Evolutionary conservation across 1,284 basidiomycete genomes (phyloP), one percentile per base, ranked within the genome.

Genomic region (Ceratobasidium sp.): DNA sequence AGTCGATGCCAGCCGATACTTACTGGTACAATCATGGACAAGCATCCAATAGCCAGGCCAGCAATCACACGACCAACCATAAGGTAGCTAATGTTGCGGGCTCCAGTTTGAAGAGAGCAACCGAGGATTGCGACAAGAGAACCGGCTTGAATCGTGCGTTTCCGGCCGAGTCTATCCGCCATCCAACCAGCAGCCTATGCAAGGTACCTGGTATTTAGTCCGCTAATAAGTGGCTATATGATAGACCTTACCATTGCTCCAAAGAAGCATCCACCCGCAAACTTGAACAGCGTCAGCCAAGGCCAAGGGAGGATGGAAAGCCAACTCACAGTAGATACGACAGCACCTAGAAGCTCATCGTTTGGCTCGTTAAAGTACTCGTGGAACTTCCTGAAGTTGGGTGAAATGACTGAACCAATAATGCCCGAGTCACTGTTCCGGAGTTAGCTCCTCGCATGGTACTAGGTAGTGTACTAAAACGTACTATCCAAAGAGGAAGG

Each of bases 1-100:
- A 71, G 69, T 74, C 72, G 10, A 20, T 6, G 22, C 7, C 45
- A 6, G 6, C n/a, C 73, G 29, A 60, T 70, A 64, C 75, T 73
- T 57, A 78, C 76, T 27, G 78, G 75, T 71, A 76, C 65, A n/a
- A 68, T 68, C 65, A 68, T 76, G 20, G 74, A 75, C 8, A 77
- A 71, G 49, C 65, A 73, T 12, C 78, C 78, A 60, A 80, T 77
- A 17, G 71, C 56, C 15, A 76, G 58, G 2, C 75, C 75, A 32
- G 71, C 73, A 47, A 75, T 53, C n/a, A 74, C 77, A 56, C 80
- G 77, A n/a, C 81, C 81, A 42, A 75, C 79, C 53, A 79, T 78
- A 65, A 82, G 72, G 73, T 76, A 77, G 6, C 68, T 73, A 6
- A 75, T 71, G 57, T 77, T 75, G 32, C 74, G 70, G 0, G 77